Evolutionary conservation across 306 rosid genomes (phyloP), one percentile per base, ranked within the genome.

Genomic region (Acmispon strigosus): DNA sequence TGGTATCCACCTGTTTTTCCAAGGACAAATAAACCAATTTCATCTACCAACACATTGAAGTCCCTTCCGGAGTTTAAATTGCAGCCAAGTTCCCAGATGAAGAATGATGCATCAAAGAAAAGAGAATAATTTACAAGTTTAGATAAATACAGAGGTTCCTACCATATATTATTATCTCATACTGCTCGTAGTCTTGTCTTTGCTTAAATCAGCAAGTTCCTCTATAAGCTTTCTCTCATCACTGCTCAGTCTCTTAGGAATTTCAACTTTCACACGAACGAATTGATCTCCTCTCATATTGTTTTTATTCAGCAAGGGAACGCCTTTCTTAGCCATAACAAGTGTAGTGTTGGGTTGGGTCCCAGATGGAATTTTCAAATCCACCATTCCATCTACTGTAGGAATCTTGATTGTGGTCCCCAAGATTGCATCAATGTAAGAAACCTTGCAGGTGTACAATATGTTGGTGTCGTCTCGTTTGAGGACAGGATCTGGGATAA

Each of bases 311-410:
- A 92, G 84, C 17, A 83, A 72, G 16, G 98, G 98, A 24, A 92
- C 98, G 58, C 98, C 98, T 77, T 92, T 90, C 89, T 84, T 92
- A 12, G 96, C 90, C 96, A 92, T 90, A 45, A 92, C 98, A 2
- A 92, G 94, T 14, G 98, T 92, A 0, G 98, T 92, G 82, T 88
- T 88, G 8, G 96, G 98, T 64, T 92, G 98, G 8, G 98, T 92
- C 19, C 98, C 92, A 63, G 77, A 64, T 7, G 84, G 84, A 59
- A 80, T 58, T 80, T 69, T 80, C 24, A 80, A 63, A 70, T 80
- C 84, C 65, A 80, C 84, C 70, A 19, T 86, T 37, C 96, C 98
- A 14, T 92, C 98, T 6, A 92, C 98, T 0, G 98, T 90, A 10
- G 96, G 98, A 77, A 92, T 96, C 83, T 90, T 88, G 45, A 79